These are phyloP conservation scores for Solanum pennellii DNA, from an alignment of 257 asterid species.

Conservation along the genomic window DNA sequence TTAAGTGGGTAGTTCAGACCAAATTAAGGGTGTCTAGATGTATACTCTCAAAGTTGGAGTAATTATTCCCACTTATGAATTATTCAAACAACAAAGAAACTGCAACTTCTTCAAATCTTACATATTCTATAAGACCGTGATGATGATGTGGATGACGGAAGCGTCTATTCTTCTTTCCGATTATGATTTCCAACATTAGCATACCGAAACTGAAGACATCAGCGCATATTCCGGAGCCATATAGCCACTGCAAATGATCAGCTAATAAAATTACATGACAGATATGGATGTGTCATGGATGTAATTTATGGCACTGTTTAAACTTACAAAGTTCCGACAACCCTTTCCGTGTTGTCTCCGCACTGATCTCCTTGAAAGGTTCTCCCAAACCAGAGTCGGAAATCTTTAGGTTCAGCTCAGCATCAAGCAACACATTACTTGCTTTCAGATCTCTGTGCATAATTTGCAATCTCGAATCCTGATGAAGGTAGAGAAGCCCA, in stretches of 20 bases:
- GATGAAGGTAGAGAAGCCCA: slow-evolving; percentile 31
- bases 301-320: neutral
- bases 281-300: neutral
- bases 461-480: slow-evolving; percentile 28
- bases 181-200: slow-evolving; percentile 14
- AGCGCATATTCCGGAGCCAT: slow-evolving; percentile 26
- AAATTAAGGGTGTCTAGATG: too few species aligned
- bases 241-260: slow-evolving; percentile 11
- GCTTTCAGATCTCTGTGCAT: slow-evolving; percentile 27
- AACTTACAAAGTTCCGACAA: slow-evolving; percentile 19
- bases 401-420: slow-evolving; percentile 18
- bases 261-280: neutral
- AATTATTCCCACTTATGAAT: neutral
- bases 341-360: slow-evolving; percentile 13
- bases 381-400: slow-evolving; percentile 24
- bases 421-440: slow-evolving; percentile 27
- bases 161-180: slow-evolving; percentile 14
- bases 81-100: neutral
- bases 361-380: slow-evolving; percentile 17
- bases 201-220: slow-evolving; percentile 22
- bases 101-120: slow-evolving; percentile 2
- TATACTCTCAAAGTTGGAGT: neutral
- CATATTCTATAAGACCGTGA: slow-evolving; percentile 20
- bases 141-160: slow-evolving; percentile 1
- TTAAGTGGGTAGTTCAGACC: too few species aligned